phyloP scores from a whole-genome alignment of 116 monocot genomes.

The Zostera marina region DNA sequence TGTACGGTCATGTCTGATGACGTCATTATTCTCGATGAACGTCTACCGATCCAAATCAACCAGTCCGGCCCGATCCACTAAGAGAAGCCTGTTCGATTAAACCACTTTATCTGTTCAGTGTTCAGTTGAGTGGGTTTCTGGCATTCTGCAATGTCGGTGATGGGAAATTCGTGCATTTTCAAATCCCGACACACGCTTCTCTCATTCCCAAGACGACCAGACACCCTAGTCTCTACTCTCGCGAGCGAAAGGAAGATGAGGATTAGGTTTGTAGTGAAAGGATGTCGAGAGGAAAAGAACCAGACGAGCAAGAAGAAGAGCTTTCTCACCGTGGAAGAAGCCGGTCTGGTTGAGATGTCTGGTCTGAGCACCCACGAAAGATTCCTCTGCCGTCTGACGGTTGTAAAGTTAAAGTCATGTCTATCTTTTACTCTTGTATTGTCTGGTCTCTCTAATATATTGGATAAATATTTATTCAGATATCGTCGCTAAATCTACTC shows the following conservation, averaged over 20 bases:
- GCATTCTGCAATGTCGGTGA: not conserved
- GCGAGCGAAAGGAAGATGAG: slow-evolving; percentile 8
- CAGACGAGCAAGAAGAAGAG: slow-evolving; percentile 32
- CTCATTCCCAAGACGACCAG: not conserved
- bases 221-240: not conserved
- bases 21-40: no score
- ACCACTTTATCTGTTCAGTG: no score
- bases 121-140: no score
- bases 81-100: no score
- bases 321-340: slow-evolving; percentile 68
- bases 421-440: no score
- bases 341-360: slow-evolving; percentile 75
- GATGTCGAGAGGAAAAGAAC: slow-evolving; percentile 11
- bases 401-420: slow-evolving; percentile 6
- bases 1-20: no score
- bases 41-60: no score
- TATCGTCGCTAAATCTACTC: slow-evolving; percentile 80
- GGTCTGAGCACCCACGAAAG: slow-evolving; percentile 75
- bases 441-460: not conserved
- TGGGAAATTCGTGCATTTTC: not conserved
- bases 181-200: not conserved
- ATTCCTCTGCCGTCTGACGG: slow-evolving; percentile 70
- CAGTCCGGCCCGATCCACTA: no score
- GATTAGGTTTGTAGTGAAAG: slow-evolving; percentile 16
- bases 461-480: slow-evolving; percentile 11